Percentiles rank a stretch among this genome's conserved stretches.
Conservation (phyloP, 805 yeast species). For the Candida stauntonica region DNA sequence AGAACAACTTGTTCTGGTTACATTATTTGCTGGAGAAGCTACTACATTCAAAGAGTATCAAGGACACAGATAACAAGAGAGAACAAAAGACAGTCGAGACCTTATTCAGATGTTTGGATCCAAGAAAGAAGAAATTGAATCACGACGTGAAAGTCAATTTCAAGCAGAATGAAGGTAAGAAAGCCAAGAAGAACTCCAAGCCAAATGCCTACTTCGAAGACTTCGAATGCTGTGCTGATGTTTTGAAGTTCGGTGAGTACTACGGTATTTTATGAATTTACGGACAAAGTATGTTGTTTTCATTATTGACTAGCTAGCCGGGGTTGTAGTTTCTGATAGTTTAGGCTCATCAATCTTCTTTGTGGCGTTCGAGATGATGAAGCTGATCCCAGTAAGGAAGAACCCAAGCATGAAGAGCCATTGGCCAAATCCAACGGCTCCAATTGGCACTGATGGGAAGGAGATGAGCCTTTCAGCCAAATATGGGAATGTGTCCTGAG, state of each 20-base stretch:
- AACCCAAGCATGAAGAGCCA: slow-evolving; percentile 45
- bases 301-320: too few species aligned
- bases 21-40: slow-evolving; percentile 54
- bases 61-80: slow-evolving; percentile 20
- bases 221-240: slow-evolving; percentile 25
- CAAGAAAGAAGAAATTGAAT: slow-evolving; percentile 26
- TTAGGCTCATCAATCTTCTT: slow-evolving; percentile 5
- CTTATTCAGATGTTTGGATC: slow-evolving; percentile 33
- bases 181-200: slow-evolving; percentile 11
- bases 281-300: too few species aligned
- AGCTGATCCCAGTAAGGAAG: slow-evolving; percentile 24
- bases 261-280: slow-evolving; percentile 4
- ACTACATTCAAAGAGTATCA: slow-evolving; percentile 37
- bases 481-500: slow-evolving; percentile 10
- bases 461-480: slow-evolving; percentile 6
- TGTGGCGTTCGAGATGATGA: slow-evolving; percentile 13
- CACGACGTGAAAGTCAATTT: slow-evolving; percentile 19
- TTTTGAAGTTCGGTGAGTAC: slow-evolving; percentile 15
- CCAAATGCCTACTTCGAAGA: slow-evolving; percentile 22
- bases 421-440: slow-evolving; percentile 55
- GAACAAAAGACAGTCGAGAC: slow-evolving; percentile 27
- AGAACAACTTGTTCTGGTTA: slow-evolving; percentile 60
- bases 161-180: slow-evolving; percentile 4
- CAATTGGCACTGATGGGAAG: slow-evolving; percentile 53
- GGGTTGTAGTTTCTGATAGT: too few species aligned